Percentiles rank a stretch among this genome's conserved stretches.
Evolutionary conservation across 306 rosid genomes (phyloP).

Genomic region (Dalbergia cultrata): DNA sequence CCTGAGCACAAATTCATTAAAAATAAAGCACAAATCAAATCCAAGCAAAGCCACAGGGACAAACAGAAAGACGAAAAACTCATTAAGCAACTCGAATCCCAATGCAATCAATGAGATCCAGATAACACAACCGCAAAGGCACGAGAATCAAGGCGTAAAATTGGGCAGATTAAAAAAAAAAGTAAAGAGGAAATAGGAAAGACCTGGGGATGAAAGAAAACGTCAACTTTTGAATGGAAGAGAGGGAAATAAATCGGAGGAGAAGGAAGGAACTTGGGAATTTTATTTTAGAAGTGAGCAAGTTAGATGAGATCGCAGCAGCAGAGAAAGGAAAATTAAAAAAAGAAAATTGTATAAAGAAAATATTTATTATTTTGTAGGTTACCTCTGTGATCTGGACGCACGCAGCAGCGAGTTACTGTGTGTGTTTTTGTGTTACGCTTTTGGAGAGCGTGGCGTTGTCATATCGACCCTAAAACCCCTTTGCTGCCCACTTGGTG

Average conservation of each 20-base stretch:
- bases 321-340: background rate
- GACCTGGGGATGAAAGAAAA: slow-evolving; percentile 20
- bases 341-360: no score
- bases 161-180: background rate
- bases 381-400: no score
- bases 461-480: no score
- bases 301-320: background rate
- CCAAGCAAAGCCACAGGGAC: slow-evolving; percentile 16
- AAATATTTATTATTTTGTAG: no score
- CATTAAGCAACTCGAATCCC: background rate
- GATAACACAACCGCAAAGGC: background rate
- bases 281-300: background rate
- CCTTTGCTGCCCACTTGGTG: no score
- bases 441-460: no score
- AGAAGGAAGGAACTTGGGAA: background rate
- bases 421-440: no score
- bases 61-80: background rate
- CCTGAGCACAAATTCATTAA: background rate
- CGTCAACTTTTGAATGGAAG: slow-evolving; percentile 18
- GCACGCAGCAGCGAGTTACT: no score
- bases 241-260: background rate
- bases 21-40: slow-evolving; percentile 8
- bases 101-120: slow-evolving; percentile 42
- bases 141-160: slow-evolving; percentile 23
- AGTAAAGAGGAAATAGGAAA: background rate